phyloP scores from a whole-genome alignment of 2,329 filamentous ascomycete species.

The Colletotrichum ledebouriae region DNA sequence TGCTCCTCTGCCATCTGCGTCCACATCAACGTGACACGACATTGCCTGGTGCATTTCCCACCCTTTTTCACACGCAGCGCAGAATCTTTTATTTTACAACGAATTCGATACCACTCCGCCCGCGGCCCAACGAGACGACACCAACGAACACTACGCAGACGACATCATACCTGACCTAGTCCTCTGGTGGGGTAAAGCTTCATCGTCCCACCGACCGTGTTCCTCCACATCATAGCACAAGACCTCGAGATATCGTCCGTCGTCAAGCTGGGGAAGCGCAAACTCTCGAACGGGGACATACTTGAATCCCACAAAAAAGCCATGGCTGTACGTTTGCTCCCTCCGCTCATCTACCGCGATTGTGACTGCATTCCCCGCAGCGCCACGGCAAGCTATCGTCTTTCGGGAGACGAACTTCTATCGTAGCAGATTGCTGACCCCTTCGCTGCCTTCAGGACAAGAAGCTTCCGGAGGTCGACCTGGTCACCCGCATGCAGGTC shows the following conservation, averaged over 20 bases:
- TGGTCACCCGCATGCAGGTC: conserved; percentile 75
- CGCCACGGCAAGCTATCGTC: conserved; percentile 7
- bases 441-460: conserved; percentile 55
- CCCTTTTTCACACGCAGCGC: conserved; percentile 40
- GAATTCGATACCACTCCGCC: conserved; percentile 31
- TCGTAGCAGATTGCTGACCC: conserved; percentile 38
- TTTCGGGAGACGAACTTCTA: not conserved
- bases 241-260: conserved; percentile 30
- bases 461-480: conserved; percentile 71
- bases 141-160: conserved; percentile 12
- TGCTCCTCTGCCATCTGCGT: conserved; percentile 27
- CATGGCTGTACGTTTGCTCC: conserved; percentile 68
- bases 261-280: conserved; percentile 76
- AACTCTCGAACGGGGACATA: conserved; percentile 72
- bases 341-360: not conserved
- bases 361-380: conserved; percentile 17
- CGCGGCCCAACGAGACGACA: conserved; percentile 10
- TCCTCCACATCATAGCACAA: conserved; percentile 44
- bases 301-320: conserved; percentile 69
- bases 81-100: conserved; percentile 45
- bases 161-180: conserved; percentile 34
- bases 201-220: conserved; percentile 41
- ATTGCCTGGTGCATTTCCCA: conserved; percentile 35
- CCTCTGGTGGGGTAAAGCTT: conserved; percentile 54
- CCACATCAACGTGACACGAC: conserved; percentile 28